Base-by-base conservation (phyloP, 257 asterid genomes). In the Phtheirospermum japonicum region DNA sequence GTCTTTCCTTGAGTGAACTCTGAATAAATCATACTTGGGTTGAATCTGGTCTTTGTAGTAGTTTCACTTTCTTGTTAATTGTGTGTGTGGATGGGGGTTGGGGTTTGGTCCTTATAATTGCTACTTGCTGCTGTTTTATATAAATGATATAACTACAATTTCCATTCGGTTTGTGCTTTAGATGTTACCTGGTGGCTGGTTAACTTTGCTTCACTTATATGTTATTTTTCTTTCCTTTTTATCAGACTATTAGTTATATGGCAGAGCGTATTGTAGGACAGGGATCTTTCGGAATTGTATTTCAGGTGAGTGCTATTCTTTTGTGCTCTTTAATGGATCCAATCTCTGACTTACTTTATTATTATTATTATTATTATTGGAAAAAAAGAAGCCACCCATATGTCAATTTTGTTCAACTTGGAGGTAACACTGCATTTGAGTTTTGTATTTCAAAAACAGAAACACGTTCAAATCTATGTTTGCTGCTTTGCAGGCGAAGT, bases 251-350 rank as follows among this genome's bases (percentile, higher is more conserved):
- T 42, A 87, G 92, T 71, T 90, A 87, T 69, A 80, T 87, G 97
- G 97, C 96, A 0, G 96, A 87, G 83, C 95, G 94, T 31, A 77
- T 90, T 43, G 97, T 87, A 36, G 96, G 93, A 53, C 94, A 85
- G 66, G 97, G 95, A 64, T 90, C 97, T 32, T 90, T 90, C 59
- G 97, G 96, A 51, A 80, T 87, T 50, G 96, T 90, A n/a, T 90
- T 84, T 72, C 96, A 85, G 90, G 97, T 89, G 68, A 66, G 61
- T 48, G 33, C 57, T 61, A 14, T 23, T 64, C 42, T 26, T 49
- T n/a, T 20, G 34, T 49, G 49, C 31, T 64, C 43, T 37, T 23
- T 26, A 59, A 28, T 32, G 58, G 56, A 19, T 73, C 45, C 8
- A 39, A 18, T 52, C 55, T 12, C 43, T 14, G 12, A 33, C 34